Conservation (phyloP, 2,329 filamentous ascomycete species). For the Ophiosphaerella korrae region DNA sequence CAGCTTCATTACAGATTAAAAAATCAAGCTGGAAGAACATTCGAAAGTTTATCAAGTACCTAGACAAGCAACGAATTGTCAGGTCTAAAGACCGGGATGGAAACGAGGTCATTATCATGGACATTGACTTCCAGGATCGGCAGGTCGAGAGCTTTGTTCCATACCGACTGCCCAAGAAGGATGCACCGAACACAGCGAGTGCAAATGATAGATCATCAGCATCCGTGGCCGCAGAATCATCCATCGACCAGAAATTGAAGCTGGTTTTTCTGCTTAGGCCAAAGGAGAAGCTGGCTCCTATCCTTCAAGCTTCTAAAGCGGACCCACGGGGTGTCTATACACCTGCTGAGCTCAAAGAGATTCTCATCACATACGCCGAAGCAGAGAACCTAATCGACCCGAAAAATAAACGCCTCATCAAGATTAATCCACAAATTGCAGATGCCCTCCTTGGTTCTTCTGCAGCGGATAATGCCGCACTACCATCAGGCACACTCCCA, state of each 20-base stretch:
- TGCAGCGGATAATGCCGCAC: constrained; percentile 59
- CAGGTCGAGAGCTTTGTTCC: constrained; percentile 63
- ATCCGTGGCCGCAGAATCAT: constrained; percentile 46
- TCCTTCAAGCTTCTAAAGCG: constrained; percentile 58
- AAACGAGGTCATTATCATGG: constrained; percentile 66
- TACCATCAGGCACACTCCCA: constrained; percentile 63
- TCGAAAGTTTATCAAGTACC: constrained; percentile 70
- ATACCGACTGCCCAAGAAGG: constrained; percentile 66
- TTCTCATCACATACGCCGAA: constrained; percentile 64
- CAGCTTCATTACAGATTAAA: constrained; percentile 67
- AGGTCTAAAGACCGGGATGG: constrained; percentile 69
- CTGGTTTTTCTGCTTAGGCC: constrained; percentile 62
- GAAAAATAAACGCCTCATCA: constrained; percentile 66
- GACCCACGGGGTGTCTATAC: constrained; percentile 63
- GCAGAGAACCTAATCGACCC: constrained; percentile 60
- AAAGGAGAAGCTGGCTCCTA: constrained; percentile 61
- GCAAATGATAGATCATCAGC: constrained; percentile 50
- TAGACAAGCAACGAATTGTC: constrained; percentile 67
- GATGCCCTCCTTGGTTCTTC: constrained; percentile 64
- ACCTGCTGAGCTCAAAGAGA: constrained; percentile 62
- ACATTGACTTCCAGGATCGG: constrained; percentile 67
- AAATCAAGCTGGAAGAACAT: constrained; percentile 74
- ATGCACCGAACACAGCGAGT: constrained; percentile 37
- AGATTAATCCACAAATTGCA: constrained; percentile 65
- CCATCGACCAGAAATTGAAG: constrained; percentile 55